Conservation (phyloP, 257 asterid species). For the Eustoma russellianum region DNA sequence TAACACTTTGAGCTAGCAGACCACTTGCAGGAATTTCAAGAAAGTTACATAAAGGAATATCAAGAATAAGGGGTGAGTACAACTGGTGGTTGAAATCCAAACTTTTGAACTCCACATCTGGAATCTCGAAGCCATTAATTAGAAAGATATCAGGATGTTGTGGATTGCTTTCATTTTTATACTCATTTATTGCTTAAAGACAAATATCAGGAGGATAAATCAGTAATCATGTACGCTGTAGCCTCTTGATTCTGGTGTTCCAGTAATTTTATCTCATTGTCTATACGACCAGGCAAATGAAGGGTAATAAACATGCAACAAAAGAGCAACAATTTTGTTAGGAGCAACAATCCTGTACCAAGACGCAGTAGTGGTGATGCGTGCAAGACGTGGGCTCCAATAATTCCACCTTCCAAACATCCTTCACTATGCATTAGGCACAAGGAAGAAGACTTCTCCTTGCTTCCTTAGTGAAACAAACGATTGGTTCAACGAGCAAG, state of each 20-base stretch:
- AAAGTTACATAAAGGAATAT: conserved; percentile 27
- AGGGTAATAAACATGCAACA: conserved; percentile 9
- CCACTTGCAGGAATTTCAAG: conserved; percentile 43
- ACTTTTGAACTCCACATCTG: conserved; percentile 33
- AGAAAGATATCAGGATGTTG: conserved; percentile 36
- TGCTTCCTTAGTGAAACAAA: too few relatives aligned
- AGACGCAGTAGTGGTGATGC: too few relatives aligned
- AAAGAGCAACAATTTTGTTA: neutral
- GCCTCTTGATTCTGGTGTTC: conserved; percentile 79
- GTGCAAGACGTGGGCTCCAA: too few relatives aligned
- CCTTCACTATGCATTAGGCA: too few relatives aligned
- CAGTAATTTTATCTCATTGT: conserved; percentile 87
- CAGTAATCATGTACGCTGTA: conserved; percentile 68
- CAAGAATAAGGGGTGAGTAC: conserved; percentile 26
- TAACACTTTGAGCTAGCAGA: conserved; percentile 27
- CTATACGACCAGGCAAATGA: conserved; percentile 92
- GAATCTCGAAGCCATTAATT: conserved; percentile 34
- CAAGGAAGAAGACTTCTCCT: too few relatives aligned
- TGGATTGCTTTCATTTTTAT: conserved; percentile 28
- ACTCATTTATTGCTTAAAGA: conserved; percentile 31
- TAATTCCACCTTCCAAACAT: too few relatives aligned
- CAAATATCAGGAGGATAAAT: conserved; percentile 63
- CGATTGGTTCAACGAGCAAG: too few relatives aligned
- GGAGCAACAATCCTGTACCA: too few relatives aligned
- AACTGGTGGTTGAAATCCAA: conserved; percentile 31